Evolutionary conservation across 2,329 filamentous ascomycete genomes (phyloP).

Genomic region (Pyrenochaeta sp.): DNA sequence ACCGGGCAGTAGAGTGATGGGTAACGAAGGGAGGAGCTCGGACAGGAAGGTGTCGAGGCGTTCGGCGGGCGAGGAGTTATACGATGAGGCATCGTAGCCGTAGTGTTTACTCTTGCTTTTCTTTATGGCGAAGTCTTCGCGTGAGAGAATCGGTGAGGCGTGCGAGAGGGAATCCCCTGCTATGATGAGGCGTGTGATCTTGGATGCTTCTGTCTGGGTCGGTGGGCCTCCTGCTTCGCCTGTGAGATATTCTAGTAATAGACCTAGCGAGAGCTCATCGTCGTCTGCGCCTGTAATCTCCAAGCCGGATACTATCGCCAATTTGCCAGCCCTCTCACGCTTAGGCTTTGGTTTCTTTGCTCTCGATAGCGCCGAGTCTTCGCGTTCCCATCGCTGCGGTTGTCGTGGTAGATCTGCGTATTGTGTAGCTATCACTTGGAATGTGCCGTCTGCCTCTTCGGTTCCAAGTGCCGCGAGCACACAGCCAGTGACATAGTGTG

Average conservation of each 20-base stretch:
- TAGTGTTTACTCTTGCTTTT: constrained; percentile 79
- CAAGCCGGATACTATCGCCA: constrained; percentile 90
- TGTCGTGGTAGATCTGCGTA: constrained; percentile 87
- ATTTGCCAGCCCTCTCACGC: constrained; percentile 67
- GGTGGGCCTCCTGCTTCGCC: constrained; percentile 75
- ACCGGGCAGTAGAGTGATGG: constrained; percentile 88
- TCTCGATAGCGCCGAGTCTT: constrained; percentile 56
- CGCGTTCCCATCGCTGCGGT: constrained; percentile 78
- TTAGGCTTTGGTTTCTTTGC: constrained; percentile 50
- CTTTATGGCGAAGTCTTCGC: constrained; percentile 55
- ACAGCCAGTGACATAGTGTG: constrained; percentile 86
- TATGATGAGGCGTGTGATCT: constrained; percentile 86
- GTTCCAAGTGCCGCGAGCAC: constrained; percentile 95
- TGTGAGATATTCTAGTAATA: constrained; percentile 86
- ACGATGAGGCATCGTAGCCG: constrained; percentile 88
- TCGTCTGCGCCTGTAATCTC: constrained; percentile 80
- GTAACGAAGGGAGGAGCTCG: constrained; percentile 82
- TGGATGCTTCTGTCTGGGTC: constrained; percentile 67
- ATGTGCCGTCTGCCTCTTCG: constrained; percentile 89
- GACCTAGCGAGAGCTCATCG: constrained; percentile 76
- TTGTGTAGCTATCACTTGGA: constrained; percentile 90
- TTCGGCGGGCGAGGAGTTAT: constrained; percentile 85
- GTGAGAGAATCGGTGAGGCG: constrained; percentile 55
- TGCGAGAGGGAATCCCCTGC: constrained; percentile 84
- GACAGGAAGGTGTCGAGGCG: constrained; percentile 85